These are phyloP conservation scores for Boletus barrowsii DNA, from an alignment of 768 basidiomycete genomes.

Conservation along the genomic window DNA sequence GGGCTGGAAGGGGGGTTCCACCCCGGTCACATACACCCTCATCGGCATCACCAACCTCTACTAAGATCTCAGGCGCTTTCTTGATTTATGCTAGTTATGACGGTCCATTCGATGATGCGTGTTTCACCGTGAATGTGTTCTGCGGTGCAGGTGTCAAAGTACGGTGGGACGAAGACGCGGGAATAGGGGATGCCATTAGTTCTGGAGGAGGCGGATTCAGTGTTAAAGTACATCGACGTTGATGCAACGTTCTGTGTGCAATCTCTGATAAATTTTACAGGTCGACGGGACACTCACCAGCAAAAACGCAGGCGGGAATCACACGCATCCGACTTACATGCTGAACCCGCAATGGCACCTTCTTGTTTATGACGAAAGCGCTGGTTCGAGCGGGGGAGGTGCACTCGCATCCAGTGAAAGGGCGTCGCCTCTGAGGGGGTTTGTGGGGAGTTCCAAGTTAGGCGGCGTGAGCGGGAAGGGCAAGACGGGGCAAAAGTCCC, in stretches of 20 bases:
- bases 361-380: slow-evolving; percentile 42
- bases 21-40: neutral
- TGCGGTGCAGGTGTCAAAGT: slow-evolving; percentile 31
- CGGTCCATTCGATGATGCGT: slow-evolving; percentile 54
- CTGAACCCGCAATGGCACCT: slow-evolving; percentile 87
- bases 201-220: slow-evolving; percentile 5
- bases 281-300: slow-evolving; percentile 58
- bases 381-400: slow-evolving; percentile 2
- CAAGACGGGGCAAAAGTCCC: slow-evolving; percentile 32
- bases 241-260: neutral
- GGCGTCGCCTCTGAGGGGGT: neutral
- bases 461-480: slow-evolving; percentile 6
- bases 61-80: slow-evolving; percentile 37
- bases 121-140: slow-evolving; percentile 67
- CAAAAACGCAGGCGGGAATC: slow-evolving; percentile 83
- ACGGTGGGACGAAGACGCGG: slow-evolving; percentile 45
- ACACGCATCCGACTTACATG: slow-evolving; percentile 77
- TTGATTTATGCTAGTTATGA: slow-evolving; percentile 69
- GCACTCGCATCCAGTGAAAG: neutral
- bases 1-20: slow-evolving; percentile 24
- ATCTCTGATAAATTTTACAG: slow-evolving; percentile 35
- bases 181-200: slow-evolving; percentile 4
- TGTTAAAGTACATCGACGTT: slow-evolving; percentile 10
- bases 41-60: slow-evolving; percentile 9
- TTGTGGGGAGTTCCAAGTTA: neutral